Evolutionary conservation across 2,329 filamentous ascomycete species (phyloP), one percentile per base, ranked within the genome.

Genomic region (Exophiala xenobiotica): DNA sequence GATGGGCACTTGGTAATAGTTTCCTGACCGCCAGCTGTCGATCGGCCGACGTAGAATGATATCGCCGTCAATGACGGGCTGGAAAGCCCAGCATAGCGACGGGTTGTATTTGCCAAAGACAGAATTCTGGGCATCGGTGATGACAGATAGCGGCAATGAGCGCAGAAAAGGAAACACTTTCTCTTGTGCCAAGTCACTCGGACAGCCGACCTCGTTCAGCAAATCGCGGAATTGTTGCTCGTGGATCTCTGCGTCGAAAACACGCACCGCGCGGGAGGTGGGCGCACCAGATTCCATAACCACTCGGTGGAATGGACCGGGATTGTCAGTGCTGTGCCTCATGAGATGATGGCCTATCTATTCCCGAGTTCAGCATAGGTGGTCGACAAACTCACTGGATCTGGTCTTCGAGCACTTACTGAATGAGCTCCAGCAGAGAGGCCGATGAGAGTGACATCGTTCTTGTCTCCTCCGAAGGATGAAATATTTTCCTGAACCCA

Each of bases 41-140:
- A 85, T 72, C 2, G 85, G 85, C 8, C 78, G 68, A 20, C 76
- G 72, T 2, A 76, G 73, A 46, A 88, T 81, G 11, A 84, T 66
- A 9, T 78, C 76, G 11, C 70, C 71, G 51, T 79, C 76, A 0
- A 78, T 73, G 0, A 65, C 69, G 0, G 78, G 78, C 33, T 77
- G 61, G 87, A 84, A 50, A 88, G 86, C 74, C 75, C 74, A 78
- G 22, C 71, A 65, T 0, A 76, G 62, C 6, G 71, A 74, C 0
- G 73, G 69, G 27, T 75, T 75, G 54, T 75, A 77, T 78, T 27
- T 43, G 33, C 67, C 67, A 46, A 73, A 68, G 46, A 77, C 77
- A 0, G 77, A 66, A 2, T 60, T 63, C 7, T 74, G 74, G 53
- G 75, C 77, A 33, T 67, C 66, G 45, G 72, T 66, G 9, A 78